phyloP scores from a whole-genome alignment of 495 filamentous ascomycete genomes.

The Hypoxylon lienhwacheense region DNA sequence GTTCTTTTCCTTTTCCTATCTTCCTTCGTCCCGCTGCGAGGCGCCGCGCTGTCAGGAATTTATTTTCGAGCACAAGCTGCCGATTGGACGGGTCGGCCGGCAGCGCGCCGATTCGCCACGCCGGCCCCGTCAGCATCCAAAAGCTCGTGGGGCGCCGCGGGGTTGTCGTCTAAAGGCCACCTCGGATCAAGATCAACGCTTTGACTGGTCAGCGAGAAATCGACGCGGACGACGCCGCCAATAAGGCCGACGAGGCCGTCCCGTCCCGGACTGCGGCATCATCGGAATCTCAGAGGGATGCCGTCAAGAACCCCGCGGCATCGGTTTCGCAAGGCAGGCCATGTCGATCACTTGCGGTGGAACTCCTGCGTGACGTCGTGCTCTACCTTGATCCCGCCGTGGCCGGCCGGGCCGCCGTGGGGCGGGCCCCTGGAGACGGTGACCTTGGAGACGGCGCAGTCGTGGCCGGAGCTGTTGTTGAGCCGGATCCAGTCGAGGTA shows the following conservation, averaged over 20 bases:
- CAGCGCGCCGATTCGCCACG: conserved; percentile 9
- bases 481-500: conserved; percentile 23
- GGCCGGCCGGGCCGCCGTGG: conserved; percentile 11
- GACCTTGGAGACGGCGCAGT: conserved; percentile 16
- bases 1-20: no score
- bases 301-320: no score
- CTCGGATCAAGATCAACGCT: no score
- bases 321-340: no score
- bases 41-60: conserved; percentile 66
- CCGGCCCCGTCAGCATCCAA: conserved; percentile 6
- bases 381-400: conserved; percentile 17
- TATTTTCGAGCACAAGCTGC: conserved; percentile 62
- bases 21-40: conserved; percentile 71
- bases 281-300: no score
- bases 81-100: conserved; percentile 8
- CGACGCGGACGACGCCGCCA: no score
- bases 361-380: conserved; percentile 25
- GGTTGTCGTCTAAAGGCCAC: no score
- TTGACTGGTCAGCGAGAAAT: no score
- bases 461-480: conserved; percentile 6
- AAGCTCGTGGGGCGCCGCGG: no score
- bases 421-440: conserved; percentile 10
- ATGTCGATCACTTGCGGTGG: conserved; percentile 3
- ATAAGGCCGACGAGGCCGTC: conserved; percentile 10
- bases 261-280: conserved; percentile 9